Percentiles rank a stretch among this genome's conserved stretches.
Evolutionary conservation across 768 basidiomycete genomes (phyloP).

Genomic region (Trametes coccinea): DNA sequence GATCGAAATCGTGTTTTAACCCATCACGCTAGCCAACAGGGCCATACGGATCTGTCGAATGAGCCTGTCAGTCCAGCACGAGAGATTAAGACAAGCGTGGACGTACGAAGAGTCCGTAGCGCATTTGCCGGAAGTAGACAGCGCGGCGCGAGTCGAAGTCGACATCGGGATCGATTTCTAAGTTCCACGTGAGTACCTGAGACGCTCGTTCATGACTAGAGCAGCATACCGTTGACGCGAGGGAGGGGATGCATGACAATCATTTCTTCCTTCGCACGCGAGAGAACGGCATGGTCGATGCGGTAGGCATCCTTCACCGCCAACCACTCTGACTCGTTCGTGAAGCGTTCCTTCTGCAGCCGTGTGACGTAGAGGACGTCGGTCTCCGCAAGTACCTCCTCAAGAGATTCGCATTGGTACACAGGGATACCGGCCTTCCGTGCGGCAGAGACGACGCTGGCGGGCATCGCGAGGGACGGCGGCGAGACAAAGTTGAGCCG

Average conservation of each 20-base stretch:
- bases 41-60: constrained; percentile 50
- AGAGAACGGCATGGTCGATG: constrained; percentile 91
- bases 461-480: constrained; percentile 83
- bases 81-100: neutral
- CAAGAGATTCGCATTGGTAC: constrained; percentile 80
- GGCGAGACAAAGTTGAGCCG: constrained; percentile 96
- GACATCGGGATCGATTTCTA: constrained; percentile 98
- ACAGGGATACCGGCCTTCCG: constrained; percentile 81
- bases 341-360: constrained; percentile 93
- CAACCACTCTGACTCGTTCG: constrained; percentile 78
- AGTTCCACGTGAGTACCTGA: constrained; percentile 13
- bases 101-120: constrained; percentile 93
- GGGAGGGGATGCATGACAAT: constrained; percentile 99
- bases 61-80: neutral
- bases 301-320: constrained; percentile 90
- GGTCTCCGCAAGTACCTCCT: constrained; percentile 88
- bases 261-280: constrained; percentile 93
- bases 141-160: constrained; percentile 94
- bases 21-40: constrained; percentile 49
- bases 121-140: constrained; percentile 98
- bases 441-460: constrained; percentile 77
- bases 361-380: constrained; percentile 98
- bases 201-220: neutral
- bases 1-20: neutral
- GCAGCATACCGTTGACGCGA: constrained; percentile 72